Evolutionary conservation across 306 rosid genomes (phyloP).

Genomic region (Mucuna pruriens): DNA sequence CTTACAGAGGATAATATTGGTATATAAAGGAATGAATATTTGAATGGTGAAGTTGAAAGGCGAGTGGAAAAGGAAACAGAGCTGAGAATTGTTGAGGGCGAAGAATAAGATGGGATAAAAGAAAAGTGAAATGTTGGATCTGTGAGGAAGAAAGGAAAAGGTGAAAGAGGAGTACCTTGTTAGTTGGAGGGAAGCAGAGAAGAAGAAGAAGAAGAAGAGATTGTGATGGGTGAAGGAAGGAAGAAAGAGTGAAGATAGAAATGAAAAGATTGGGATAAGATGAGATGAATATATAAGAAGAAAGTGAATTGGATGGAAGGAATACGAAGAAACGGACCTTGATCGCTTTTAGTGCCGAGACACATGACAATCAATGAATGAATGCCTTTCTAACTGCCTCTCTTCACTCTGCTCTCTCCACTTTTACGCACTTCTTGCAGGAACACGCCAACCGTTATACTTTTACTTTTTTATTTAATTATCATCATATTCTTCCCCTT

Average conservation of each 20-base stretch:
- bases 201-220: background rate
- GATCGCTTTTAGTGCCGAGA: slow-evolving; percentile 30
- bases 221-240: background rate
- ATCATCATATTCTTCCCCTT: too few species aligned
- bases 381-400: background rate
- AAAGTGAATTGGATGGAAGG: slow-evolving; percentile 36
- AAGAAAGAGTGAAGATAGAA: background rate
- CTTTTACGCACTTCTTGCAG: slow-evolving; percentile 44
- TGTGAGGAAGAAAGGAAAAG: background rate
- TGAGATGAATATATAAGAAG: background rate
- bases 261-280: background rate
- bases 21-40: background rate
- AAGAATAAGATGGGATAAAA: background rate
- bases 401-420: slow-evolving; percentile 24
- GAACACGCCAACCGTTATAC: slow-evolving; percentile 42
- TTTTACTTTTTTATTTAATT: background rate
- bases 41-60: background rate
- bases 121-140: background rate
- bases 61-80: background rate
- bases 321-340: slow-evolving; percentile 53
- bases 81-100: background rate
- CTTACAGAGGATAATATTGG: background rate
- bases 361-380: background rate
- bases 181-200: background rate
- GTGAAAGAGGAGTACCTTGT: slow-evolving; percentile 40